phyloP scores from a whole-genome alignment of 129 eudicot species.

The Chrysanthemum makinoi region DNA sequence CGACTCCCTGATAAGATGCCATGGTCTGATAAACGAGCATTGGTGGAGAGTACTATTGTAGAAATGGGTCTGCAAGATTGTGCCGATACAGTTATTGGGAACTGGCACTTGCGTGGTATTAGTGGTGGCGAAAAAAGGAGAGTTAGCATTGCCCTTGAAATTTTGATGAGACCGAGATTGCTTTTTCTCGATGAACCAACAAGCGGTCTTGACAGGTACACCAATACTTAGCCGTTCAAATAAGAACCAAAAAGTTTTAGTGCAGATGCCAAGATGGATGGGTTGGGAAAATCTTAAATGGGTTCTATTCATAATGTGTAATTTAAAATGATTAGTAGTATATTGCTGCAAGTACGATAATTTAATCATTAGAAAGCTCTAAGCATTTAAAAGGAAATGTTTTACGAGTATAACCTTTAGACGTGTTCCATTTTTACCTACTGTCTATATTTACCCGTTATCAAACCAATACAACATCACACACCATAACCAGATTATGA shows the following conservation, averaged over 20 bases:
- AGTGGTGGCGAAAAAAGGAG: constrained; percentile 96
- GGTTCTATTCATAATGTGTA: background rate
- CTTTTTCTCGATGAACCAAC: constrained; percentile 98
- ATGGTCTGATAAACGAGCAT: constrained; percentile 68
- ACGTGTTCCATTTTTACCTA: too few species aligned
- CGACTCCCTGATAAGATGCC: constrained; percentile 87
- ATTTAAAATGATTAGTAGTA: too few species aligned
- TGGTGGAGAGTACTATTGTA: constrained; percentile 89
- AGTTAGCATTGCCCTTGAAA: constrained; percentile 94
- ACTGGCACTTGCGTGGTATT: constrained; percentile 96
- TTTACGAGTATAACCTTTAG: too few species aligned
- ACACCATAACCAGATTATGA: too few species aligned
- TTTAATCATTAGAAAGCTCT: too few species aligned
- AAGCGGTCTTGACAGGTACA: constrained; percentile 90
- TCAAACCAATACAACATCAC: too few species aligned
- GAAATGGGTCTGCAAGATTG: constrained; percentile 99
- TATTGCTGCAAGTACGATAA: too few species aligned
- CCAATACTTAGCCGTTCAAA: background rate
- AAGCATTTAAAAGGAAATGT: too few species aligned
- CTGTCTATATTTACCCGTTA: too few species aligned
- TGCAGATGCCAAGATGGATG: too few species aligned
- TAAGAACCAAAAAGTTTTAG: too few species aligned
- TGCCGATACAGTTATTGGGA: constrained; percentile 93
- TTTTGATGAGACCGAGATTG: constrained; percentile 88
- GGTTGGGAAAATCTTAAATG: background rate